Evolutionary conservation across 768 basidiomycete genomes (phyloP), one percentile per base, ranked within the genome.

Genomic region (Amanita phalloides): DNA sequence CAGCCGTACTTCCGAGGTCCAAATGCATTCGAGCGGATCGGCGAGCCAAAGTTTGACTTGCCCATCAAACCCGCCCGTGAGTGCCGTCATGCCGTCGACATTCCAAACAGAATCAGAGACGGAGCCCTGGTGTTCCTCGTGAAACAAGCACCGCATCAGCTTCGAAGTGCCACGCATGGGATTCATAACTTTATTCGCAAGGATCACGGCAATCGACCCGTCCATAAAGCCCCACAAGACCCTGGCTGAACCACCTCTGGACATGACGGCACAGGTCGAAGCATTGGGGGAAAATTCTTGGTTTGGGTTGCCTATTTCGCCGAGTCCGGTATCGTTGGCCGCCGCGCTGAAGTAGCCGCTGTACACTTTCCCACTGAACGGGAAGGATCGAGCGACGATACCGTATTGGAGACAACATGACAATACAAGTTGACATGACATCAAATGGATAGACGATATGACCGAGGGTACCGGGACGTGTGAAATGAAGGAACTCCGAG

Each of bases 21-120:
- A 90, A 20, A 83, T 48, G 53, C 81, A 82, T n/a, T 55, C 57
- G 11, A 79, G 62, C 3, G 66, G 66, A 56, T 72, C 77, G 13
- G 74, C 66, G 53, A 84, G 76, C 90, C 90, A 91, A 2, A 92
- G 55, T 61, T 90, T 91, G 56, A 87, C 73, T 21, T 68, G 65
- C 0, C 86, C 86, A 56, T 90, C 86, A 1, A 68, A 61, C 4
- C 77, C 79, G 1, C 69, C 81, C 4, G 81, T 84, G 35, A 79
- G 64, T 36, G 79, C 72, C 45, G 58, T 56, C 3, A 51, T 45
- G 37, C 53, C 46, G 13, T 57, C 52, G 26, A 25, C 62, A 14
- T 65, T 73, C 74, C 82, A 87, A 3, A 72, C 60, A 4, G 78
- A 70, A 54, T 82, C 75, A 8, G 71, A 58, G 3, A 90, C 81